phyloP scores from a whole-genome alignment of 2,329 filamentous ascomycete genomes.

The Fusarium aywerte region DNA sequence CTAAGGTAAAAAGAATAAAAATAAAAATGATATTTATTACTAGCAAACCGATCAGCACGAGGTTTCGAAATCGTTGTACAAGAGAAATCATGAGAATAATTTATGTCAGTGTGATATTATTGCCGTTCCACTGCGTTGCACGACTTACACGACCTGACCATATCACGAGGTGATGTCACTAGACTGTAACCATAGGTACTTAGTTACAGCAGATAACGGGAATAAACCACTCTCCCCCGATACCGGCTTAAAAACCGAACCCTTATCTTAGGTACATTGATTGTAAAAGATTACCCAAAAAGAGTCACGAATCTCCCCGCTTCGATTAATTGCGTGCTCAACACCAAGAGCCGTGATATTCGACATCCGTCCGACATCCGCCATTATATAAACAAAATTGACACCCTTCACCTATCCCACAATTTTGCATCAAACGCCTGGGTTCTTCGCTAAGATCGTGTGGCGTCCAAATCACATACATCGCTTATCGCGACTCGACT shows the following conservation, averaged over 20 bases:
- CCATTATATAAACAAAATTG: background rate
- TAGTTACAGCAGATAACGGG: too few relatives aligned
- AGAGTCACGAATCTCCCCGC: slow-evolving; percentile 26
- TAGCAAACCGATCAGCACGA: background rate
- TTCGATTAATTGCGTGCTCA: slow-evolving; percentile 38
- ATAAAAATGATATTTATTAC: background rate
- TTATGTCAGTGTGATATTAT: slow-evolving; percentile 2
- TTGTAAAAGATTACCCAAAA: slow-evolving; percentile 31
- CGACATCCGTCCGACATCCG: slow-evolving; percentile 12
- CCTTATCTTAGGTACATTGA: slow-evolving; percentile 22
- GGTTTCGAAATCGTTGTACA: background rate
- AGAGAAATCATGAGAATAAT: background rate
- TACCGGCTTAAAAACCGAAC: slow-evolving; percentile 23
- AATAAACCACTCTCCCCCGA: slow-evolving; percentile 19
- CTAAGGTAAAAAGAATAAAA: background rate
- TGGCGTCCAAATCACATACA: slow-evolving; percentile 14
- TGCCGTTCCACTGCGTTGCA: background rate
- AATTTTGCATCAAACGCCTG: background rate
- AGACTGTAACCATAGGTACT: background rate
- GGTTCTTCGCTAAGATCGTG: background rate
- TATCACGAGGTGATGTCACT: slow-evolving; percentile 7
- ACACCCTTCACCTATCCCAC: background rate
- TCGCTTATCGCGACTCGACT: slow-evolving; percentile 36
- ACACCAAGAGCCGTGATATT: slow-evolving; percentile 9
- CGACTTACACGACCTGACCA: slow-evolving; percentile 5